Evolutionary conservation across 768 basidiomycete genomes (phyloP).

Genomic region (Mycena rosella): DNA sequence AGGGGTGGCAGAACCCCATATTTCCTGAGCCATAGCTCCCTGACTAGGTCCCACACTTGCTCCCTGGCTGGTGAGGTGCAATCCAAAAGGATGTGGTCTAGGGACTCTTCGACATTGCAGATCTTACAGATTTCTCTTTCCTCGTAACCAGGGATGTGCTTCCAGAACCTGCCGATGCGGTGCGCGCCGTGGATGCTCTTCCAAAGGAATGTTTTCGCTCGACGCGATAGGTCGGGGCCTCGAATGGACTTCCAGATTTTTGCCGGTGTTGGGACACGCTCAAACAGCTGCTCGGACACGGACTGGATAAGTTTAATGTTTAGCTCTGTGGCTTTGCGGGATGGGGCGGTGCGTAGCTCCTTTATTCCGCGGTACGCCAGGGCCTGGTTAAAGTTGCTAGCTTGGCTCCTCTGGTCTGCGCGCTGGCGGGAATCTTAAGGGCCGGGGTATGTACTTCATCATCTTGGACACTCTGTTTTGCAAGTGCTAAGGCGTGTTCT

Average conservation of each 20-base stretch:
- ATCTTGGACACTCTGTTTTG: no score
- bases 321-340: not conserved
- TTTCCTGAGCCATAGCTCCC: not conserved
- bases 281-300: not conserved
- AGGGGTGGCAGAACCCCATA: no score
- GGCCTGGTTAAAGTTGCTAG: not conserved
- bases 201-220: not conserved
- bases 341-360: not conserved
- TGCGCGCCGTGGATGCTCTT: not conserved
- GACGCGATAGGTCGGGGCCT: not conserved
- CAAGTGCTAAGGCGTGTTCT: no score
- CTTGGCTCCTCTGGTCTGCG: not conserved
- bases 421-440: no score
- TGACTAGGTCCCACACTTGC: not conserved
- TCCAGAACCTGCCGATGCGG: not conserved
- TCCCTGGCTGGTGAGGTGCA: not conserved
- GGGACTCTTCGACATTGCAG: constrained; percentile 18
- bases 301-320: not conserved
- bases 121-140: constrained; percentile 3
- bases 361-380: not conserved
- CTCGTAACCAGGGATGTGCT: not conserved
- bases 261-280: not conserved
- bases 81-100: constrained; percentile 21
- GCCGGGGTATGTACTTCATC: not conserved
- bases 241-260: constrained; percentile 16